Percentiles rank a stretch among this genome's conserved stretches.
phyloP scores from a whole-genome alignment of 2,329 filamentous ascomycete genomes.

The Pestalotiopsis sp. region DNA sequence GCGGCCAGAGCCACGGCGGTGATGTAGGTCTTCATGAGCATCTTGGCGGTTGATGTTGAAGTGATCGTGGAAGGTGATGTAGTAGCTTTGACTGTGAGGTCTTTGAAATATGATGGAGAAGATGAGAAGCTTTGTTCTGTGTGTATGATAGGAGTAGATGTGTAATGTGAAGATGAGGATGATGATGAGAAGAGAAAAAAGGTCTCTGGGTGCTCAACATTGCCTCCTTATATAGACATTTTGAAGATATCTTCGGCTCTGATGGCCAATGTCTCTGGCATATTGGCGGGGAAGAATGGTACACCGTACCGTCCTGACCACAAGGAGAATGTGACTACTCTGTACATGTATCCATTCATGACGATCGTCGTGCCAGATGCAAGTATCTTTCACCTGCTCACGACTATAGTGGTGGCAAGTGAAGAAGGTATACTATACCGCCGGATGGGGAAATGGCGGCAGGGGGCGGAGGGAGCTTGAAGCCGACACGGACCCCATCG shows the following conservation, averaged over 20 bases:
- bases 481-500: slow-evolving; percentile 2
- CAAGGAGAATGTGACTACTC: no score
- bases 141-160: neutral
- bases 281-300: no score
- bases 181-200: neutral
- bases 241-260: neutral
- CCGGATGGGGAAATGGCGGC: neutral
- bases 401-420: no score
- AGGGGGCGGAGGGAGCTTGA: neutral
- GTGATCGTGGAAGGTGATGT: no score
- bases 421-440: neutral
- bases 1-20: neutral
- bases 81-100: no score
- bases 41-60: neutral
- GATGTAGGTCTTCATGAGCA: slow-evolving; percentile 9
- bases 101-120: no score
- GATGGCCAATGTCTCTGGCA: no score
- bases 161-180: neutral
- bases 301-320: no score
- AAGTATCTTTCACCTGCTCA: neutral
- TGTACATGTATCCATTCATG: no score
- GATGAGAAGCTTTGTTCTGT: neutral
- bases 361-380: no score
- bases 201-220: no score
- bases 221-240: neutral